Percentiles rank a stretch among this genome's conserved stretches.
Conservation (phyloP, 352 stramenopile species). For the Blastocystis sp. region DNA sequence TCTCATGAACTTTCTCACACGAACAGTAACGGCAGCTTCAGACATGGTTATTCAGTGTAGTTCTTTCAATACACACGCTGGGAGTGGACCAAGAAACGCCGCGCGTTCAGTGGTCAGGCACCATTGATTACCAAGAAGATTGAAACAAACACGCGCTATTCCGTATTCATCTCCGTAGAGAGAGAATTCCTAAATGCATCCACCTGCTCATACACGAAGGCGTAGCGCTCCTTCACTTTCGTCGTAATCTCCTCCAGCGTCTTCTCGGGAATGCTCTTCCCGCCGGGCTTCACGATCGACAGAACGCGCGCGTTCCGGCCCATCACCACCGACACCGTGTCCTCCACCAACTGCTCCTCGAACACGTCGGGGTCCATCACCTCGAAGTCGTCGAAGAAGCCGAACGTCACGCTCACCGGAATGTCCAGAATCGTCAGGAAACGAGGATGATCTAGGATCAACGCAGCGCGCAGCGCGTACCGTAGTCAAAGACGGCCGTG, state of each 20-base stretch:
- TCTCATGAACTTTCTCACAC: constrained; percentile 70
- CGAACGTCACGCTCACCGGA: constrained; percentile 35
- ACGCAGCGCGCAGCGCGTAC: background rate
- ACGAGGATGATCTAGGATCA: constrained; percentile 19
- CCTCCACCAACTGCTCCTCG: constrained; percentile 48
- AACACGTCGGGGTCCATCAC: constrained; percentile 67
- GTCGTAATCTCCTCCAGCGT: background rate
- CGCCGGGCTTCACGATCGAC: constrained; percentile 48
- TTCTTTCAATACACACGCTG: constrained; percentile 13
- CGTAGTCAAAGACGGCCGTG: constrained; percentile 52
- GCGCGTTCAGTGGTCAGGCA: constrained; percentile 2
- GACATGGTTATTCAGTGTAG: constrained; percentile 67
- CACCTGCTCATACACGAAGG: constrained; percentile 11
- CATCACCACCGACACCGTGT: constrained; percentile 49
- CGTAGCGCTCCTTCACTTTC: constrained; percentile 34
- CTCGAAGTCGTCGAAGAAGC: constrained; percentile 58
- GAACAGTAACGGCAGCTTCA: constrained; percentile 69
- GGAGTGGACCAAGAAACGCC: background rate
- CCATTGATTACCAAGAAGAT: constrained; percentile 28
- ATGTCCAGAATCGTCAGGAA: constrained; percentile 17
- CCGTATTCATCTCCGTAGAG: background rate
- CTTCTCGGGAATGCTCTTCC: constrained; percentile 28
- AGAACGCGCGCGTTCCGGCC: constrained; percentile 31
- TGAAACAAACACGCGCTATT: constrained; percentile 52
- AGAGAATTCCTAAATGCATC: constrained; percentile 26